Base-by-base conservation (phyloP, 2,329 filamentous ascomycete species). In the Curvularia eragrostidis region DNA sequence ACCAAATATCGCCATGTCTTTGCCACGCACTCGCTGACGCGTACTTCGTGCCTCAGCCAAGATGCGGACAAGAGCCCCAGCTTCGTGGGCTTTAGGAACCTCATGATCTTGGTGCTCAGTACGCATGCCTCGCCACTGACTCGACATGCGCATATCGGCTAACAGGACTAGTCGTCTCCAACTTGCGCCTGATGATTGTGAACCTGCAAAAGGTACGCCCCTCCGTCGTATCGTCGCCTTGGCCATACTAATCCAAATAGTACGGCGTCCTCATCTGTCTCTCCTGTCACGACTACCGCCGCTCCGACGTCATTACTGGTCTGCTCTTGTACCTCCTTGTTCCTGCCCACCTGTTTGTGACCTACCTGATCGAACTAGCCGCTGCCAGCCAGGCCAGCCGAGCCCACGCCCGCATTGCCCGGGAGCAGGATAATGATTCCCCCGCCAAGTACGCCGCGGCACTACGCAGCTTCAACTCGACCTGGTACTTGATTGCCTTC, bases 251-350 rank as follows among this genome's bases (percentile, higher is more conserved):
- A 66, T 61, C 26, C 23, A 8, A 43, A 39, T 74, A 94, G 91
- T 99, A 99, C 74, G 95, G 95, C 52, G 92, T 98, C 56, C 83
- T 98, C 57, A 96, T 99, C 65, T 97, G 94, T 73, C 82, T 99
- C 59, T 87, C 87, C 64, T 96, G 93, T 74, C 93, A 97, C 76
- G 91, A 96, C 77, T 96, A 95, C 73, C 87, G 90, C 54, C 85
- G 83, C 54, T 86, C 91, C 69, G 93, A 98, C 73, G 70, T 97
- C 24, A 75, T 89, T 39, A 84, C 93, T 42, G 93, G 92, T 18
- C 81, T 89, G 7, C 82, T 89, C 12, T 86, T 98, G 51, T 97
- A 95, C 77, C 86, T 93, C 54, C 84, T 94, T 32, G 93, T 97
- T 56, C 95, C 95, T 1, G 93, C 90, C 75, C 94, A 97, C 77